Conservation (phyloP, 225 moss, liverwort and hornwort genomes). For the Pseudoscleropodium purum region DNA sequence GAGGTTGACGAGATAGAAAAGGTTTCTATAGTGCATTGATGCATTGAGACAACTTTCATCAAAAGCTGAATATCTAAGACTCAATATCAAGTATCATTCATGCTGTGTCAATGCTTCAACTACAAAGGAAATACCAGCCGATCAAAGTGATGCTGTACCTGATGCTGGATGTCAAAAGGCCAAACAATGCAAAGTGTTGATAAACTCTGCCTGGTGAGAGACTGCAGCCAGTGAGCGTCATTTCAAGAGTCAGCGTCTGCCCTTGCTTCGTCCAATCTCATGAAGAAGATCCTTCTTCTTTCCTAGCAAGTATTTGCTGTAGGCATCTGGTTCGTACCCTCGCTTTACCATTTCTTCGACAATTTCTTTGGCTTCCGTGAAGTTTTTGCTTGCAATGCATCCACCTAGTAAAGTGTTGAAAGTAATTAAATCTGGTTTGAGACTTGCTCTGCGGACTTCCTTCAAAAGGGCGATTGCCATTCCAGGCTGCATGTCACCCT, state of each 20-base stretch:
- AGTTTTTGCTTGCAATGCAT: constrained; percentile 64
- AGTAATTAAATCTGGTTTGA: constrained; percentile 83
- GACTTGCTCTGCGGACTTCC: constrained; percentile 61
- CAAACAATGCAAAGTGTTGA: not conserved
- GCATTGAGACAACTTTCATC: not conserved
- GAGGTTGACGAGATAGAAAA: not conserved
- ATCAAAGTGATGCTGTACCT: constrained; percentile 12
- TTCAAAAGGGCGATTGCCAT: constrained; percentile 54
- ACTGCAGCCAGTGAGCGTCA: not conserved
- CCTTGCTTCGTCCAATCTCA: not conserved
- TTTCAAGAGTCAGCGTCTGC: not conserved
- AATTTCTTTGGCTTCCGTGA: constrained; percentile 61
- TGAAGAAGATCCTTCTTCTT: constrained; percentile 14
- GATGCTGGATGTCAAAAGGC: constrained; percentile 40
- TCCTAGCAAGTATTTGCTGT: constrained; percentile 41
- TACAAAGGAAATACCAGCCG: not conserved
- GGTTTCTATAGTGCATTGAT: not conserved
- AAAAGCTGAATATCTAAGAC: not conserved
- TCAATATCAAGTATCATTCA: not conserved
- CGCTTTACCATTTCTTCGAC: constrained; percentile 66
- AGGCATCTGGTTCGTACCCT: constrained; percentile 66
- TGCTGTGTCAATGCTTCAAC: not conserved
- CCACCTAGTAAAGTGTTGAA: constrained; percentile 90
- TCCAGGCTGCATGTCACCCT: constrained; percentile 73
- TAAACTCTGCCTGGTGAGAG: not conserved